Conservation (phyloP, 352 stramenopile species). For the Globisporangium takayamanum region DNA sequence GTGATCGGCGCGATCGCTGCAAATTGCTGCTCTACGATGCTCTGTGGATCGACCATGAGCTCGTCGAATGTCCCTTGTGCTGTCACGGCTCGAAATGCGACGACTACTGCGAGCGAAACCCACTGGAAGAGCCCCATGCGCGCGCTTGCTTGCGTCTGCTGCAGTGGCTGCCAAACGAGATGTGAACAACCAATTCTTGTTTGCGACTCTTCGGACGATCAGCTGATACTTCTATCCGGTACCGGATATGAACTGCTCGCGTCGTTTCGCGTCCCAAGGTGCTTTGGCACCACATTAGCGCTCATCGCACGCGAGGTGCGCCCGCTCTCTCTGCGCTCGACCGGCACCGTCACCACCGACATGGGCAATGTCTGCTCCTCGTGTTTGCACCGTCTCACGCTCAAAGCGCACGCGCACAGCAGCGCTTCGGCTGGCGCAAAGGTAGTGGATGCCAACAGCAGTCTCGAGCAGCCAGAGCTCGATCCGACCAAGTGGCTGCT, state of each 20-base stretch:
- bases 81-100: too few relatives aligned
- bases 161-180: too few relatives aligned
- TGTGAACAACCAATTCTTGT: too few relatives aligned
- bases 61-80: too few relatives aligned
- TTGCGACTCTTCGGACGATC: too few relatives aligned
- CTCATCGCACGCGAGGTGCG: too few relatives aligned
- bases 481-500: constrained; percentile 11
- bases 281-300: neutral
- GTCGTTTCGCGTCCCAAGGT: too few relatives aligned
- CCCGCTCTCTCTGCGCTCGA: neutral
- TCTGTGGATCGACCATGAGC: constrained; percentile 3
- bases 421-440: neutral
- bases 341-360: neutral
- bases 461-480: constrained; percentile 10
- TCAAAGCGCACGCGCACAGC: neutral
- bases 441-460: neutral
- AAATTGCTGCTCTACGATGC: constrained; percentile 29
- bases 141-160: too few relatives aligned
- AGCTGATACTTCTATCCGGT: too few relatives aligned
- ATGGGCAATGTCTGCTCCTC: constrained; percentile 11
- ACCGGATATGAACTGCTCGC: too few relatives aligned
- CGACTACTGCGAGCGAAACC: neutral
- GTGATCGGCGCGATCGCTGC: constrained; percentile 24
- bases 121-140: neutral
- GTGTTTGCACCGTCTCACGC: neutral